Conservation (phyloP, 495 filamentous ascomycete species). For the Aspergillus ostianus region DNA sequence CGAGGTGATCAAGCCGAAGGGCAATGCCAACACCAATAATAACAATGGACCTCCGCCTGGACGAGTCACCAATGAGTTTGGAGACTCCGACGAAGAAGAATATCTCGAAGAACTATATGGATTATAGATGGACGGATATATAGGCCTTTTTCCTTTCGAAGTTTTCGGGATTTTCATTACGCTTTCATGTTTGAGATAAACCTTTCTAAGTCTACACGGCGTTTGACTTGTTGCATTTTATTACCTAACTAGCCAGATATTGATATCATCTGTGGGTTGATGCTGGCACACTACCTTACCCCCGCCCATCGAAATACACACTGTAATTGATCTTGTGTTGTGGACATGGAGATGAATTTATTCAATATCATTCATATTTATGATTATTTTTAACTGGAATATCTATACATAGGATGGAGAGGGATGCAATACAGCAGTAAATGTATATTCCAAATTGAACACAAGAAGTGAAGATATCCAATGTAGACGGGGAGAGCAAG, state of each 20-base stretch:
- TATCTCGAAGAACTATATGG: conserved; percentile 9
- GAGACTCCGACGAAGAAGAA: conserved; percentile 2
- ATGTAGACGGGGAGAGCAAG: no score
- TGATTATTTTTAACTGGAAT: neutral
- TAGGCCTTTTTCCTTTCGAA: neutral
- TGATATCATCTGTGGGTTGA: neutral
- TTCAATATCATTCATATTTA: neutral
- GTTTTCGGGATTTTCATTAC: neutral
- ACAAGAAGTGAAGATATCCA: no score
- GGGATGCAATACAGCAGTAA: neutral
- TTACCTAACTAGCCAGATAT: neutral
- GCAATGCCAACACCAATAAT: neutral
- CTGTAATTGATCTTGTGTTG: neutral
- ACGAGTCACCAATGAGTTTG: neutral
- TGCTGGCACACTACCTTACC: neutral
- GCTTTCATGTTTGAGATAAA: no score
- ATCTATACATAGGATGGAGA: neutral
- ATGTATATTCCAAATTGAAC: no score
- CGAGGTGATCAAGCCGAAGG: conserved; percentile 34
- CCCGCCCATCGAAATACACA: neutral
- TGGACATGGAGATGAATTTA: neutral
- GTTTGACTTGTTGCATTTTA: neutral
- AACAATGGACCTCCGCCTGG: neutral
- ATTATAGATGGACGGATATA: neutral
- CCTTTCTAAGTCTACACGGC: neutral